phyloP scores from a whole-genome alignment of 2,329 filamentous ascomycete genomes.

The Alternaria rosae region DNA sequence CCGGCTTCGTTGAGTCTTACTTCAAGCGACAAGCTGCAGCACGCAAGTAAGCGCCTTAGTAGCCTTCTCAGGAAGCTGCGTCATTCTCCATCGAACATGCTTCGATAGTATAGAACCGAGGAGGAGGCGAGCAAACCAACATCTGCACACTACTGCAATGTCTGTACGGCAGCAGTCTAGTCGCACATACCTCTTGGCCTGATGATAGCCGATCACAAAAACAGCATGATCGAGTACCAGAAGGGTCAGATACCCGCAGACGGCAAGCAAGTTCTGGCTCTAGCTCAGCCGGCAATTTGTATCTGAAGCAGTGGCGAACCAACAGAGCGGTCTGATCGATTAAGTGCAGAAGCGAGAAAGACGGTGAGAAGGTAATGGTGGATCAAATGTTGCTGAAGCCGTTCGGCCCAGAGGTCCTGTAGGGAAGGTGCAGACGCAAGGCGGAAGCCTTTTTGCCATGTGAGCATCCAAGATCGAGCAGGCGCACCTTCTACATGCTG shows the following conservation, averaged over 20 bases:
- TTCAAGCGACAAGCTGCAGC: not conserved
- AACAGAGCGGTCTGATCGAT: constrained; percentile 1
- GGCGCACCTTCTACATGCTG: not conserved
- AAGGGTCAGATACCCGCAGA: not conserved
- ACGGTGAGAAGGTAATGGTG: constrained; percentile 9
- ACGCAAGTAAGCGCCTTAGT: not conserved
- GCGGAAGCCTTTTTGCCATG: not conserved
- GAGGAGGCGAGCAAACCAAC: not conserved
- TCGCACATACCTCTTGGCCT: not conserved
- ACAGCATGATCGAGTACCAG: not conserved
- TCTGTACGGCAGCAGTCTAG: not conserved
- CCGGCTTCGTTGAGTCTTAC: not conserved
- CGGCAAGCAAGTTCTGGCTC: not conserved
- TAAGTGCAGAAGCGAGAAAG: constrained; percentile 11
- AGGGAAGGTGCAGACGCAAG: constrained; percentile 3
- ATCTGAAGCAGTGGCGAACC: not conserved
- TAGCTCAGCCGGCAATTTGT: not conserved
- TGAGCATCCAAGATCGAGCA: not conserved
- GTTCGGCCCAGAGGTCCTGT: constrained; percentile 4
- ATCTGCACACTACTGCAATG: constrained; percentile 1
- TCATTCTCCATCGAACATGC: constrained; percentile 1
- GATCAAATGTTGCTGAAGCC: constrained; percentile 4
- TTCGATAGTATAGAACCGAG: not conserved
- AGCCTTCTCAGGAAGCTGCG: not conserved
- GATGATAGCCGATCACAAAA: not conserved